Conservation (phyloP, 768 basidiomycete species). For the Mycena latifolia region DNA sequence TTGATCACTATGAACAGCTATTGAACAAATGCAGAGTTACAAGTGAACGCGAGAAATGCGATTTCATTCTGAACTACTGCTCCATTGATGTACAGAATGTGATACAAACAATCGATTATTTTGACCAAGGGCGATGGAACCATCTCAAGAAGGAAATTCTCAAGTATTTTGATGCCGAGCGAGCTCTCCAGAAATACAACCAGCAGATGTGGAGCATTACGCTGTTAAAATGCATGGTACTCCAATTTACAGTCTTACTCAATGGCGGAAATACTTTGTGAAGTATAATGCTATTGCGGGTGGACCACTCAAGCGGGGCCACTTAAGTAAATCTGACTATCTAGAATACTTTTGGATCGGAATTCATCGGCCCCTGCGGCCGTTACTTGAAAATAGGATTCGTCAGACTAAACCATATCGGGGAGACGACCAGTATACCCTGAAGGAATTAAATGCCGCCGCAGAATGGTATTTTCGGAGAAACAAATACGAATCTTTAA, state of each 20-base stretch:
- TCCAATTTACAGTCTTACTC: background rate
- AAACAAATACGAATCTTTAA: background rate
- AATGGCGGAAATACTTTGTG: background rate
- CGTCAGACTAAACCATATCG: background rate
- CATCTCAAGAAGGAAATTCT: background rate
- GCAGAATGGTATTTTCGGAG: background rate
- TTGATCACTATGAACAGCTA: background rate
- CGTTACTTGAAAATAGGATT: background rate
- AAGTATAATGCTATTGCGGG: background rate
- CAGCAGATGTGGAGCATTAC: background rate
- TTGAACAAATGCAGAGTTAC: background rate
- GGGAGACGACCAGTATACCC: background rate
- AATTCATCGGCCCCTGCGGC: background rate
- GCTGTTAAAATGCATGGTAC: background rate
- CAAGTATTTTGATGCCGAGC: background rate
- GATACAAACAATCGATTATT: background rate
- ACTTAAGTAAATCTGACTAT: background rate
- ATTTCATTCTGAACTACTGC: background rate
- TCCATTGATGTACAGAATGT: background rate
- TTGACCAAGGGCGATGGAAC: background rate
- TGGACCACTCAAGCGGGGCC: background rate
- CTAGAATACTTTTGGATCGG: background rate
- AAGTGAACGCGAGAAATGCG: background rate
- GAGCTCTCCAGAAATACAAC: background rate
- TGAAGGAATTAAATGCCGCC: background rate